Conservation (phyloP, 23 red algal species). For the Chondrus crispus region DNA sequence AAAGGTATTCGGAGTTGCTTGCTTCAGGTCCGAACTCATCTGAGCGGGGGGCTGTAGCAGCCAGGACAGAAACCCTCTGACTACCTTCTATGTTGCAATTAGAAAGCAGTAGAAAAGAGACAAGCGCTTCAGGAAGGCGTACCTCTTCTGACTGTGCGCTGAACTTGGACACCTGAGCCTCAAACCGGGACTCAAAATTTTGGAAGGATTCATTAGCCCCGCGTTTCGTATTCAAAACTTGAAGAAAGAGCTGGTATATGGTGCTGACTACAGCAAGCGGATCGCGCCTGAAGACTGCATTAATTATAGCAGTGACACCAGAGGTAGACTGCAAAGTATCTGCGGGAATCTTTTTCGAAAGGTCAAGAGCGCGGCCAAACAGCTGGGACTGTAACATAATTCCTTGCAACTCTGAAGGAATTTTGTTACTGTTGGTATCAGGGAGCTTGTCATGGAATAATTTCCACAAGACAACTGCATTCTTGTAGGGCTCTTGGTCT, state of each 20-base stretch:
- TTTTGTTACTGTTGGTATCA: constrained; percentile 23
- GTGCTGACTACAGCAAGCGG: neutral
- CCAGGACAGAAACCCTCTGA: constrained; percentile 9
- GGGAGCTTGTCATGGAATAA: constrained; percentile 1
- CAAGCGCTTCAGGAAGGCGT: neutral
- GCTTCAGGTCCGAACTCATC: neutral
- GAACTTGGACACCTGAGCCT: neutral
- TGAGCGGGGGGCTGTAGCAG: neutral
- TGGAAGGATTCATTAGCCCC: neutral
- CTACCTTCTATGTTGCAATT: neutral
- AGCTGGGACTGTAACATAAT: constrained; percentile 15
- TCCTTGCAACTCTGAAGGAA: neutral
- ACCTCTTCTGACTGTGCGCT: neutral
- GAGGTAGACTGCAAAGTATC: neutral
- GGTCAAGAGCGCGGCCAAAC: neutral
- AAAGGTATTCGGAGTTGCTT: constrained; percentile 3
- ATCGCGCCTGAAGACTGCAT: neutral
- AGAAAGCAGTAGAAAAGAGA: neutral
- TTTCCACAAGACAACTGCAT: neutral
- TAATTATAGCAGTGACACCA: neutral
- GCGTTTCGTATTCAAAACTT: neutral
- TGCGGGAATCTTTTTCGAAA: neutral
- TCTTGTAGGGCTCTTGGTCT: neutral
- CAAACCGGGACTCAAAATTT: neutral
- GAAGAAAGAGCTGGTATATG: neutral